Evolutionary conservation across 768 basidiomycete genomes (phyloP), one percentile per base, ranked within the genome.

Genomic region (Boletus rubroflammeus): DNA sequence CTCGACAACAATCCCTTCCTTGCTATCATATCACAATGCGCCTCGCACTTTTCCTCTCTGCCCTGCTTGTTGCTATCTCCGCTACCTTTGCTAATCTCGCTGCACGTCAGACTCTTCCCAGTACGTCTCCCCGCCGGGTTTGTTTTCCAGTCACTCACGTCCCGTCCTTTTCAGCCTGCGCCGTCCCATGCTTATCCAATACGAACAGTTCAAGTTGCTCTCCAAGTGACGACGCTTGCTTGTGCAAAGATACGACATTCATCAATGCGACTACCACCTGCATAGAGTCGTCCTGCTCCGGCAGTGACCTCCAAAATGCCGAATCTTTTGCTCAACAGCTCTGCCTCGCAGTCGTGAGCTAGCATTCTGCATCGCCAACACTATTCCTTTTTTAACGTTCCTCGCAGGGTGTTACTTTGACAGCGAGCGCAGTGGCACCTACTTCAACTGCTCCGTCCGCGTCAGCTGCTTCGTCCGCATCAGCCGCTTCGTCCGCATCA

Each of bases 371-470:
- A 6, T 28, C 25, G 10, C 7, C 36, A 26, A 38, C 7, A 25
- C 25, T 51, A 25, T 28, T 21, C 19, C 17, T 9, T 28, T 28
- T 5, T 31, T 47, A 25, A 54, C 17, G 23, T 50, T 44, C 43
- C 42, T 50, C 57, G 15, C 57, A 85, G 83, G 81, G 81, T 53
- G 80, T 85, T 6, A 81, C 79, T 6, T 68, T 85, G 57, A 76
- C 68, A 9, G 9, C 67, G 19, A 61, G 70, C 25, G 46, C 67
- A 11, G 6, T 43, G 0, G 21, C 47, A 23, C 6, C 51, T 8
- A 40, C 61, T 17, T 54, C 64, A 0, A 56, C 58, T 17, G 14
- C 13, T 8, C 5, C 39, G 3, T 3, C 29, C 29, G 5, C 19
- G 7, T 45, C 44, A 7, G 14, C 31, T 15, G 9, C 21, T 6